phyloP scores from a whole-genome alignment of 2,329 filamentous ascomycete genomes.

The Nannizziopsis barbatae region DNA sequence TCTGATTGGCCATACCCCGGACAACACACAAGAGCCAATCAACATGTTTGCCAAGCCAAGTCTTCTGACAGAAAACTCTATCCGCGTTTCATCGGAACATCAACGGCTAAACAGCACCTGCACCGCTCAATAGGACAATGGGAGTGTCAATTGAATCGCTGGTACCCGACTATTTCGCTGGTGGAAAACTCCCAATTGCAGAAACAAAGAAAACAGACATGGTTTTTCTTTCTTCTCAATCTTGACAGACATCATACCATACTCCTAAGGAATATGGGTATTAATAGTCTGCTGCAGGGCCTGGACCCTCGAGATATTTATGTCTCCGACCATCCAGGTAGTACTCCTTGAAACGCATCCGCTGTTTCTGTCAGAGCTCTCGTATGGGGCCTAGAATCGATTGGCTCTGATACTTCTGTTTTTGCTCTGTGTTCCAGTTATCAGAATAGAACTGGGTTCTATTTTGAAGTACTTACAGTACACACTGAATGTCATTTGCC shows the following conservation, averaged over 20 bases:
- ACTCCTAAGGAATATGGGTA: background rate
- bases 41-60: slow-evolving; percentile 6
- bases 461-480: background rate
- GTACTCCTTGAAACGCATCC: slow-evolving; percentile 5
- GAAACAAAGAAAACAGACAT: too few species aligned
- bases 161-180: too few species aligned
- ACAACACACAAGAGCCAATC: background rate
- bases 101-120: background rate
- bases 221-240: background rate
- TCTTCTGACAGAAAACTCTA: slow-evolving; percentile 2
- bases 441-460: background rate
- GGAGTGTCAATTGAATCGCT: background rate
- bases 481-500: too few species aligned
- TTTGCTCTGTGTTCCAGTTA: background rate
- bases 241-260: background rate
- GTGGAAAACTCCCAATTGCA: too few species aligned
- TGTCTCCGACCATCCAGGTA: background rate
- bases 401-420: slow-evolving; percentile 6
- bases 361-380: background rate
- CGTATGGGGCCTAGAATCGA: background rate
- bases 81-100: slow-evolving; percentile 5
- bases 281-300: background rate
- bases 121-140: background rate
- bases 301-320: background rate
- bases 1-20: background rate